Conservation (phyloP, 257 asterid species). For the Marsdenia floribunda region DNA sequence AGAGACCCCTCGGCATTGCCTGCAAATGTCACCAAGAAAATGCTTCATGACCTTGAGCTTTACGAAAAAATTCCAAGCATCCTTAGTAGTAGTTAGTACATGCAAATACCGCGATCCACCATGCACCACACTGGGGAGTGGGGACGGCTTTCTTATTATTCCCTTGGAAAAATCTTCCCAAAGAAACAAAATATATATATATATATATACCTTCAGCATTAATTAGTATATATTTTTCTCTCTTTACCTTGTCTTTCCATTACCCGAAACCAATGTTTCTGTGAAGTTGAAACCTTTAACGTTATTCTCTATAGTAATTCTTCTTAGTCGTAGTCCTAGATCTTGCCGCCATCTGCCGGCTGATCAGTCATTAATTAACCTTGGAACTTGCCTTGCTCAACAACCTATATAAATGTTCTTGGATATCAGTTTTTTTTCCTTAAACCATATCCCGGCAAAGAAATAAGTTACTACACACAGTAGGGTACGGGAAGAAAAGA, state of each 20-base stretch:
- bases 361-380: background rate
- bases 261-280: background rate
- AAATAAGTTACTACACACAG: background rate
- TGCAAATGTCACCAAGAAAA: slow-evolving; percentile 3
- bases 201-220: too few species aligned
- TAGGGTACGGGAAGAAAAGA: background rate
- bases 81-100: background rate
- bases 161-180: background rate
- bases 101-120: background rate
- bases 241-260: background rate
- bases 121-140: background rate
- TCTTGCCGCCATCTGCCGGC: slow-evolving; percentile 1
- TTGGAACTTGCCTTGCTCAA: background rate
- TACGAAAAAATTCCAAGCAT: slow-evolving; percentile 2
- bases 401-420: background rate
- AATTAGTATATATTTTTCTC: background rate
- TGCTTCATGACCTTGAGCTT: background rate
- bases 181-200: background rate
- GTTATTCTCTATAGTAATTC: background rate
- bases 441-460: background rate
- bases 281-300: background rate
- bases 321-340: background rate
- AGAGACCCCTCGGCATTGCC: background rate
- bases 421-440: background rate
- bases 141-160: background rate